Conservation (phyloP, 2,329 filamentous ascomycete genomes). For the Fusarium tupiense region DNA sequence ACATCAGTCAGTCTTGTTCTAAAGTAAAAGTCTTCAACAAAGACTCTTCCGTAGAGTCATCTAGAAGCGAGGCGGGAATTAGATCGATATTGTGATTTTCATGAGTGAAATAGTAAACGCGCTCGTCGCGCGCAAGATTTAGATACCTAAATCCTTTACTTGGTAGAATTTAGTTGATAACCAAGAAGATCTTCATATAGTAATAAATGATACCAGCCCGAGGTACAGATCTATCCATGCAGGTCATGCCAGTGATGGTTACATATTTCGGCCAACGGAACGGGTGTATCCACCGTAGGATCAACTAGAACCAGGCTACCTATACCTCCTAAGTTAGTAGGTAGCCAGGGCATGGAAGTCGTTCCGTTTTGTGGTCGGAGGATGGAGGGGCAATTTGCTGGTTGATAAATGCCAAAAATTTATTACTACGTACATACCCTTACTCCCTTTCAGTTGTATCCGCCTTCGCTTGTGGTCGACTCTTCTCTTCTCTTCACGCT, state of each 20-base stretch:
- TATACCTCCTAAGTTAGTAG: too few relatives aligned
- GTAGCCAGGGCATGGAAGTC: background rate
- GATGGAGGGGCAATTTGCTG: constrained; percentile 16
- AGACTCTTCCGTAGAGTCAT: background rate
- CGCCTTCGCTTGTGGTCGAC: background rate
- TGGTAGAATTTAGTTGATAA: too few relatives aligned
- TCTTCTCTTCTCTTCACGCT: background rate
- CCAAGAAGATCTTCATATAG: background rate
- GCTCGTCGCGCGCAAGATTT: background rate
- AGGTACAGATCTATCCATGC: background rate
- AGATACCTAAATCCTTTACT: background rate
- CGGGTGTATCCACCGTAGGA: constrained; percentile 1
- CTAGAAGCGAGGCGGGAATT: background rate
- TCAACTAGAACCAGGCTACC: background rate
- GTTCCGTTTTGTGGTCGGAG: constrained; percentile 4
- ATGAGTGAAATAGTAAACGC: background rate
- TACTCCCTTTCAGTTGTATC: background rate
- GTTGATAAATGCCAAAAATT: constrained; percentile 12
- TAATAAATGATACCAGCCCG: background rate
- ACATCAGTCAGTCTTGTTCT: background rate
- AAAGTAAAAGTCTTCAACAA: background rate
- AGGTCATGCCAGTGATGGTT: background rate
- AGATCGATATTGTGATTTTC: background rate
- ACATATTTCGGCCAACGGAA: constrained; percentile 9
- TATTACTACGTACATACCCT: constrained; percentile 17